Conservation (phyloP, 768 basidiomycete species). For the Tricholoma bakamatsutake region DNA sequence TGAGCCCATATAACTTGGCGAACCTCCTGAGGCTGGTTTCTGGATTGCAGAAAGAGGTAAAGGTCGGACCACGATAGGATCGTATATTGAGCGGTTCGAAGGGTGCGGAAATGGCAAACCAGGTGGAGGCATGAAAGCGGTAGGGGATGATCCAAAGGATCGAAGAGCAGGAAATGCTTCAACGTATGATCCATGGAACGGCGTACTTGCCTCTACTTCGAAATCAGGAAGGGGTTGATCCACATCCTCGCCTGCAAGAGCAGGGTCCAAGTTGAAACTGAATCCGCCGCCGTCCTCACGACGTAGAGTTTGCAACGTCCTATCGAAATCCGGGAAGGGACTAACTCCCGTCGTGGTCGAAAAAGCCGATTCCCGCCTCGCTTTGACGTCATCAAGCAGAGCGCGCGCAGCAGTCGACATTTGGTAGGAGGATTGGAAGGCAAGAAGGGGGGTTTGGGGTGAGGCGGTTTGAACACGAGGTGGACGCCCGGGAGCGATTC, state of each 20-base stretch:
- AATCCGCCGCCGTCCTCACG: conserved; percentile 66
- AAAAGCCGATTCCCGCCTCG: conserved; percentile 56
- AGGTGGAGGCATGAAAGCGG: conserved; percentile 43
- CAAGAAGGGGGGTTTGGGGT: conserved; percentile 43
- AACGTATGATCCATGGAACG: conserved; percentile 60
- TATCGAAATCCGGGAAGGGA: conserved; percentile 88
- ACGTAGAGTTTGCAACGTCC: conserved; percentile 69
- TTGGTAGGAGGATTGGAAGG: conserved; percentile 68
- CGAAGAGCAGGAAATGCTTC: conserved; percentile 68
- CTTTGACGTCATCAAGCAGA: conserved; percentile 77
- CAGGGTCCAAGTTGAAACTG: conserved; percentile 84
- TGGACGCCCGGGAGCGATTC: conserved; percentile 51
- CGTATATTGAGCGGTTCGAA: conserved; percentile 48
- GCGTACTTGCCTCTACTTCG: conserved; percentile 44
- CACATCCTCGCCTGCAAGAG: conserved; percentile 48
- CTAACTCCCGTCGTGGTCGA: conserved; percentile 37
- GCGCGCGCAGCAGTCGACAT: conserved; percentile 84
- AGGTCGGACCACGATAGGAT: conserved; percentile 37
- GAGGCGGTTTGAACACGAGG: conserved; percentile 44
- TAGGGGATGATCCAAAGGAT: conserved; percentile 22
- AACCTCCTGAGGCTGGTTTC: conserved; percentile 34
- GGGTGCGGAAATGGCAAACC: conserved; percentile 46
- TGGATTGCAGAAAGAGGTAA: conserved; percentile 33
- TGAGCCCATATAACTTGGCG: conserved; percentile 59
- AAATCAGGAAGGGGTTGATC: conserved; percentile 44